Base-by-base conservation (phyloP, 139 green algal species). In the Chlamydomonas asymmetrica region DNA sequence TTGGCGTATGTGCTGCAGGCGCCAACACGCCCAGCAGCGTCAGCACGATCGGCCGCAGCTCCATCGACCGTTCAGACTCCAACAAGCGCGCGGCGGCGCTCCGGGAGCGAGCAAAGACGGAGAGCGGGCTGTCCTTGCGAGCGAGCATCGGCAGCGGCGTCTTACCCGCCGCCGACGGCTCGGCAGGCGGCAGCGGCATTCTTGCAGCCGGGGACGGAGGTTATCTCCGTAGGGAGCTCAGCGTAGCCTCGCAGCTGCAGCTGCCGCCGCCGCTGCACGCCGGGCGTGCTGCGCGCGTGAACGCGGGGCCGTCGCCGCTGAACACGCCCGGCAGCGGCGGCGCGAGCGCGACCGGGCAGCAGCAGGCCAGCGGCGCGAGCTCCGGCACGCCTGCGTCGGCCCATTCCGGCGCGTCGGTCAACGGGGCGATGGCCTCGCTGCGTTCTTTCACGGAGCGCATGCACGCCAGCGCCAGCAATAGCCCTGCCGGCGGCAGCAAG, bases 181-280 rank as follows among this genome's bases (percentile, higher is more conserved):
- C 34, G 5, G 38, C 37, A 29, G 66, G 32, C 35, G 45, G 27
- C 59, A 35, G 50, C 52, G 25, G 2, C 68, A 39, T 31, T 9
- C 8, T n/a, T 2, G 69, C 54, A 5, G 76, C 72, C 0, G 57
- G 45, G 41, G 78, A 57, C n/a, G 75, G 60, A 41, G 73, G 73
- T 43, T 40, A 79, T 27, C 62, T 74, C 4, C 60, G 65, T 40
- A 66, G 81, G 1, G 70, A 87, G 76, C 63, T 83, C 66, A 80
- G 66, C 4, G 45, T 87, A 2, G 67, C 71, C 0, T 71, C 76
- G 13, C 78, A 81, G 61, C 72, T 87, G 34, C 79, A 81, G 72
- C 63, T 87, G 18, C 81, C 81, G 35, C 81, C 81, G 37, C 76
- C 81, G 10, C 48, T 86, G 65, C 71, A 71, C n/a, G 32, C 67